These are phyloP conservation scores for Kodamaea neixiangensis DNA, from an alignment of 805 yeast genomes.

Conservation along the genomic window DNA sequence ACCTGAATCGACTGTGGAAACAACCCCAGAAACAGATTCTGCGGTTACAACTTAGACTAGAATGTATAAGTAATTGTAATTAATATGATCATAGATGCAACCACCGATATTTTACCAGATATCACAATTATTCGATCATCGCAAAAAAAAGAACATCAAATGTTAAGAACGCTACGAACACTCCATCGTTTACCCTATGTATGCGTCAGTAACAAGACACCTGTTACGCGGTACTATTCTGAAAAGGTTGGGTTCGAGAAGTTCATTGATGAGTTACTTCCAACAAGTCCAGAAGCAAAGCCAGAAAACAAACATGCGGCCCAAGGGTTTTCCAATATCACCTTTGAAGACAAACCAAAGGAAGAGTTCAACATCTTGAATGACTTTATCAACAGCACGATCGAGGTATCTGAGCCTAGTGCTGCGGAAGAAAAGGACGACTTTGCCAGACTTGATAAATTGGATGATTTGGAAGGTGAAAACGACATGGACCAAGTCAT, in stretches of 20 bases:
- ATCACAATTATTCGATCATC: background rate
- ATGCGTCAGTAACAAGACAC: background rate
- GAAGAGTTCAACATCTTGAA: conserved; percentile 14
- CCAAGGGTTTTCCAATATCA: background rate
- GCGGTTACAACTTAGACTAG: background rate
- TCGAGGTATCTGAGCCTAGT: conserved; percentile 4
- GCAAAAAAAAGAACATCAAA: background rate
- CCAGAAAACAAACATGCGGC: background rate
- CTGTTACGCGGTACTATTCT: background rate
- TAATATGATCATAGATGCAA: background rate
- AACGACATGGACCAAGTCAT: conserved; percentile 17
- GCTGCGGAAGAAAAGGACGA: conserved; percentile 3
- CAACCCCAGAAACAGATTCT: background rate
- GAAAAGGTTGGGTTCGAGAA: background rate
- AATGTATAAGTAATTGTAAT: background rate
- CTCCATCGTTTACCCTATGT: background rate
- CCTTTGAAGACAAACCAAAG: background rate
- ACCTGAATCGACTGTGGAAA: background rate
- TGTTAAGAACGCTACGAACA: background rate
- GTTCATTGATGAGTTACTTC: conserved; percentile 6
- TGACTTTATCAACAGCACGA: conserved; percentile 14
- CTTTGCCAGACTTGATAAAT: conserved; percentile 5
- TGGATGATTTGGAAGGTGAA: conserved; percentile 9
- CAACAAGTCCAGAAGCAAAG: background rate
- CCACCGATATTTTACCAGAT: no score